Conservation (phyloP, 768 basidiomycete species). For the Thelephora aurantiotincta region DNA sequence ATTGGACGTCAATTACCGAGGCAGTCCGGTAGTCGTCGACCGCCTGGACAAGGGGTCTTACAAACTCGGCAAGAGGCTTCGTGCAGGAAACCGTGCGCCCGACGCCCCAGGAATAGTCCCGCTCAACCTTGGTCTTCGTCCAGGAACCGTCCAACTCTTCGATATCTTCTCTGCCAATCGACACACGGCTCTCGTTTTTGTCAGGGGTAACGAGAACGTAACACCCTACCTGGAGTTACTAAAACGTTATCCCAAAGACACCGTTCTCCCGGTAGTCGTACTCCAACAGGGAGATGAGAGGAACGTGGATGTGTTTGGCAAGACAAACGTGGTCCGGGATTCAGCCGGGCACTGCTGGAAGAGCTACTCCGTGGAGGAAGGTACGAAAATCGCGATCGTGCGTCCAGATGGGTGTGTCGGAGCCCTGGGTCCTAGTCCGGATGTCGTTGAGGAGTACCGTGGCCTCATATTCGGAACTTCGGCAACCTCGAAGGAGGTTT, state of each 20-base stretch:
- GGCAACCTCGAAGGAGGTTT: no score
- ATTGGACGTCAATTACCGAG: conserved; percentile 40
- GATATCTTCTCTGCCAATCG: conserved; percentile 11
- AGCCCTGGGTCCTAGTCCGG: not conserved
- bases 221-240: not conserved
- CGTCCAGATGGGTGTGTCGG: not conserved
- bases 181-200: conserved; percentile 21
- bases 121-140: not conserved
- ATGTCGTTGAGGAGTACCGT: not conserved
- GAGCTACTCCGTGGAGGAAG: not conserved
- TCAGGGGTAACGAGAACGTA: not conserved
- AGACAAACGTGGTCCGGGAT: not conserved
- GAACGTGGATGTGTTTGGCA: no score
- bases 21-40: conserved; percentile 34
- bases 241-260: not conserved
- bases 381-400: not conserved
- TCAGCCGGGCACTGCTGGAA: not conserved
- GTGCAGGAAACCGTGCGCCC: conserved; percentile 33
- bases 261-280: not conserved
- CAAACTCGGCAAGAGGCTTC: conserved; percentile 11
- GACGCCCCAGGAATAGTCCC: conserved; percentile 22
- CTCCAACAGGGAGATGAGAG: not conserved
- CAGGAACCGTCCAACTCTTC: conserved; percentile 13
- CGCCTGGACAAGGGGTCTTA: conserved; percentile 11
- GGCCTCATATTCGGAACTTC: not conserved